Conservation (phyloP, 257 asterid genomes). For the Cruciata laevipes region DNA sequence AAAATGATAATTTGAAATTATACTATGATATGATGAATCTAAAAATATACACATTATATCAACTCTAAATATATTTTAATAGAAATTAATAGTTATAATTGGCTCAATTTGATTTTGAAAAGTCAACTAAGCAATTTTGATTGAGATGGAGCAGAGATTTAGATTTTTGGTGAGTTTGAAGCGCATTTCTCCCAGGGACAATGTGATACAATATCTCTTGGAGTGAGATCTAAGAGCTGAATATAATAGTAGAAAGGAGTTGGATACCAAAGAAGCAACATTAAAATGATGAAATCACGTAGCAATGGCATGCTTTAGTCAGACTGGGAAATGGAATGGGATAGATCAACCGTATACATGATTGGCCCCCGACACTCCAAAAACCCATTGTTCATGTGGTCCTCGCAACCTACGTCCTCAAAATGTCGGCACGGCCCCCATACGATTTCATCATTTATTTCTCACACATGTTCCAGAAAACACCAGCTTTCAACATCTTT, state of each 20-base stretch:
- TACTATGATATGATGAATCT: too few species aligned
- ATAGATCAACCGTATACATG: neutral
- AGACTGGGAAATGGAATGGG: neutral
- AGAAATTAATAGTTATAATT: too few species aligned
- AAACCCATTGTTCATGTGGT: neutral
- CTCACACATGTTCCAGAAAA: neutral
- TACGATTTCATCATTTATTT: neutral
- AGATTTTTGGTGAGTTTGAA: too few species aligned
- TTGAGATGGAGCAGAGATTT: too few species aligned
- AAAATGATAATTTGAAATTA: too few species aligned
- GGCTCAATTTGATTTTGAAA: too few species aligned
- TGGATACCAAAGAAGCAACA: constrained; percentile 12
- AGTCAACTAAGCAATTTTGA: too few species aligned
- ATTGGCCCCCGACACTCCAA: neutral
- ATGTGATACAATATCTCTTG: too few species aligned
- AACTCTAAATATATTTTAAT: too few species aligned
- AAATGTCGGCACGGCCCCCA: constrained; percentile 2
- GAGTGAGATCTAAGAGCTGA: neutral
- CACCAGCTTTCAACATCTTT: neutral
- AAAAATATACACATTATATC: too few species aligned
- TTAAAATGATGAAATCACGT: constrained; percentile 11
- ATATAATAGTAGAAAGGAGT: constrained; percentile 3
- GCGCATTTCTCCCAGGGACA: too few species aligned
- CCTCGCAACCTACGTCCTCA: neutral
- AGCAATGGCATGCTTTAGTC: constrained; percentile 4